phyloP scores from a whole-genome alignment of 2,329 filamentous ascomycete genomes.

The Dothidotthia symphoricarpi region DNA sequence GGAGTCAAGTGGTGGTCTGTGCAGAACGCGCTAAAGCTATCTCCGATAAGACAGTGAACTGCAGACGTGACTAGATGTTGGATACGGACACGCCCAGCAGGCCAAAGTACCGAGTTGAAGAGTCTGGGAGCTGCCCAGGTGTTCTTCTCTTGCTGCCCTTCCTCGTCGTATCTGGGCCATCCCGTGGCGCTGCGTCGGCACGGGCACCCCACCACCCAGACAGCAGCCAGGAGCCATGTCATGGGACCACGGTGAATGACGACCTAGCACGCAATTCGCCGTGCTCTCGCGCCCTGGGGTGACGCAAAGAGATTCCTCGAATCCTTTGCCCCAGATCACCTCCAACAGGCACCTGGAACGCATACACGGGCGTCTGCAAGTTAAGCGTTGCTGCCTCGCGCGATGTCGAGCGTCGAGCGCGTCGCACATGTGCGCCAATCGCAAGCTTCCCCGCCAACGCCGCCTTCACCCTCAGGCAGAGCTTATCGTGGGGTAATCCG shows the following conservation, averaged over 20 bases:
- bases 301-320: conserved; percentile 9
- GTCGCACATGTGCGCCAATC: conserved; percentile 4
- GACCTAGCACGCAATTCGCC: conserved; percentile 29
- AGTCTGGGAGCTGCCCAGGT: conserved; percentile 5
- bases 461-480: conserved; percentile 3
- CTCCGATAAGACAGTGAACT: conserved; percentile 1
- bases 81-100: too few species aligned
- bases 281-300: conserved; percentile 17
- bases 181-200: conserved; percentile 12
- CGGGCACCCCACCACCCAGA: conserved; percentile 6
- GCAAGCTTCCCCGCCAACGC: conserved; percentile 4
- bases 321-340: conserved; percentile 1
- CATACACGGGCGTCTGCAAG: conserved; percentile 4
- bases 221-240: conserved; percentile 13
- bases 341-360: conserved; percentile 5
- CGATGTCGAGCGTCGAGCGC: conserved; percentile 3
- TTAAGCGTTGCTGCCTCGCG: conserved; percentile 4
- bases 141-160: conserved; percentile 4
- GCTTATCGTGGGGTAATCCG: conserved; percentile 12
- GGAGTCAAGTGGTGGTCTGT: conserved; percentile 13
- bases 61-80: not conserved
- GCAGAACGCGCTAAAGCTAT: not conserved
- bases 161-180: conserved; percentile 5
- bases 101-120: not conserved
- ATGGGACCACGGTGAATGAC: conserved; percentile 24